Evolutionary conservation across 257 asterid species (phyloP).

Genomic region (Catharanthus roseus): DNA sequence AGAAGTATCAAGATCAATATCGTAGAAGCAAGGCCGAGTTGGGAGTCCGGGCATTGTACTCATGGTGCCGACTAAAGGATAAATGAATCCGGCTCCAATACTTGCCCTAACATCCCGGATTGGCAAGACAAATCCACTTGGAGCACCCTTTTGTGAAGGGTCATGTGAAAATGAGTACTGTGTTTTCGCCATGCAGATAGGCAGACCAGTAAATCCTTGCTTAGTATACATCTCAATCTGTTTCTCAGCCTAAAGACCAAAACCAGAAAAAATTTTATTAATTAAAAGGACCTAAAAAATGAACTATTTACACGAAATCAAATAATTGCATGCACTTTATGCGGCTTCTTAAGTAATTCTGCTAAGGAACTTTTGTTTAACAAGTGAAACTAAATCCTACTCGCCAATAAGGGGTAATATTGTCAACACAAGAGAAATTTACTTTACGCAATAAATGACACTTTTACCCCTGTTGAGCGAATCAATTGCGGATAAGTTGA

Average conservation of each 20-base stretch:
- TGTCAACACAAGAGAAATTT: too few species aligned
- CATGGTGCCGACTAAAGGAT: slow-evolving; percentile 93
- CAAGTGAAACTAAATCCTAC: too few species aligned
- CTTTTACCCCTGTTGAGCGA: too few species aligned
- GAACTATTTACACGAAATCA: too few species aligned
- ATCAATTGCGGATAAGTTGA: too few species aligned
- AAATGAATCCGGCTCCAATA: slow-evolving; percentile 95
- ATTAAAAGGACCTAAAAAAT: neutral
- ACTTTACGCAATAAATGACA: too few species aligned
- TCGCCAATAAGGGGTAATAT: too few species aligned
- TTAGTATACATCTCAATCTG: slow-evolving; percentile 85
- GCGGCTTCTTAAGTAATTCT: too few species aligned
- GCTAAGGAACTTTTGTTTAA: too few species aligned
- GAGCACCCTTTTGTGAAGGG: slow-evolving; percentile 84
- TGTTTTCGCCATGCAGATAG: slow-evolving; percentile 98
- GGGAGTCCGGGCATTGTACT: slow-evolving; percentile 99
- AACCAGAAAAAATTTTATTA: slow-evolving; percentile 2
- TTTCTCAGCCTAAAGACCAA: slow-evolving; percentile 66
- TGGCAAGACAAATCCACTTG: slow-evolving; percentile 75
- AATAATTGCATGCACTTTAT: too few species aligned
- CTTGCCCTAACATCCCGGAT: slow-evolving; percentile 90
- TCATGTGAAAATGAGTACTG: slow-evolving; percentile 89
- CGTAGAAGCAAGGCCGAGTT: slow-evolving; percentile 95
- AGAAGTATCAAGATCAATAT: slow-evolving; percentile 75
- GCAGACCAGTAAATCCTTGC: slow-evolving; percentile 82